Conservation (phyloP, 2,329 filamentous ascomycete genomes). For the Sclerotinia subarctica region DNA sequence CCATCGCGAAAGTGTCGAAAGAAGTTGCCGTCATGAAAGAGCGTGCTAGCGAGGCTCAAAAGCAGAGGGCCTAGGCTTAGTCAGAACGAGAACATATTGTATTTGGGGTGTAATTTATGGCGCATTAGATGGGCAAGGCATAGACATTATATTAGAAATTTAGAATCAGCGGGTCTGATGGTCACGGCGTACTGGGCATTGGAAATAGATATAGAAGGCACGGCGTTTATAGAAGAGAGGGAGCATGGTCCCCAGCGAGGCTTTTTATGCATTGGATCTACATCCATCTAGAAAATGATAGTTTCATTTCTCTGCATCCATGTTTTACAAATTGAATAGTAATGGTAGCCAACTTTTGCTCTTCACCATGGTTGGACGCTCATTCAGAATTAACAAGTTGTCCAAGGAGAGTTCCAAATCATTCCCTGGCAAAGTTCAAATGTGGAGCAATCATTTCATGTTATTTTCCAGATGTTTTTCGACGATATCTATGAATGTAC, state of each 20-base stretch:
- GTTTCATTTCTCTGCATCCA: neutral
- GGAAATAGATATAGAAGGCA: conserved; percentile 3
- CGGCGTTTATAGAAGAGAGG: neutral
- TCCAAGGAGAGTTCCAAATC: no score
- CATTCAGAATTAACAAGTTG: accelerated
- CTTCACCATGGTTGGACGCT: neutral
- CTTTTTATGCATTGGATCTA: neutral
- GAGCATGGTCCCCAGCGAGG: neutral
- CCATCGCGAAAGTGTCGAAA: neutral
- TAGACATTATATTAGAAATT: neutral
- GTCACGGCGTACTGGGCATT: neutral
- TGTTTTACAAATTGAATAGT: no score
- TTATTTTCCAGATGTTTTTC: neutral
- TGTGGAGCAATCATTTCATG: accelerated
- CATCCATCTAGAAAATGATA: neutral
- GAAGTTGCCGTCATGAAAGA: neutral
- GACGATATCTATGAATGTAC: no score
- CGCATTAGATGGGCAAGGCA: neutral
- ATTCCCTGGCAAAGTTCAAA: no score
- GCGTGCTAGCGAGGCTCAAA: neutral
- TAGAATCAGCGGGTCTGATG: neutral
- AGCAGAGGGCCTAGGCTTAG: conserved; percentile 7
- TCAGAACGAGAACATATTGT: neutral
- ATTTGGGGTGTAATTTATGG: neutral
- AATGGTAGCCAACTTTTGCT: neutral